Evolutionary conservation across 495 filamentous ascomycete genomes (phyloP).

Genomic region (Penicillium roqueforti): DNA sequence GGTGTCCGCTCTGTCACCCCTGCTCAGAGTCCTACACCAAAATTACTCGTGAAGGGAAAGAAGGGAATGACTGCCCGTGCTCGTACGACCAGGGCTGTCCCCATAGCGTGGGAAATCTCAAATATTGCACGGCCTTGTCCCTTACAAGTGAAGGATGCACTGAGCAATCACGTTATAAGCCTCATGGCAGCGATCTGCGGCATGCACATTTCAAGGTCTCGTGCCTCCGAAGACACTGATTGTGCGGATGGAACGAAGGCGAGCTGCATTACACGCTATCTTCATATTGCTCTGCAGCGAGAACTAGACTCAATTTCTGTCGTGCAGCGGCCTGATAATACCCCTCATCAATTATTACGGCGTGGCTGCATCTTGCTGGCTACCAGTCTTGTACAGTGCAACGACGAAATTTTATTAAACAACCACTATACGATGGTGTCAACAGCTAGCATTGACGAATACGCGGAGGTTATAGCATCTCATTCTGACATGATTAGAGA

Average conservation of each 20-base stretch:
- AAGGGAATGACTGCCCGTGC: background rate
- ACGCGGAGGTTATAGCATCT: slow-evolving; percentile 19
- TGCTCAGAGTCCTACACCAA: background rate
- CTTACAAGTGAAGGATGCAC: slow-evolving; percentile 39
- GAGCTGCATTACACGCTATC: slow-evolving; percentile 23
- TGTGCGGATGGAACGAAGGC: slow-evolving; percentile 22
- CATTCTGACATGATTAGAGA: slow-evolving; percentile 37
- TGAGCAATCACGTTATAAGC: slow-evolving; percentile 43
- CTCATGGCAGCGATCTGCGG: slow-evolving; percentile 41
- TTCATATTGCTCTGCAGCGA: slow-evolving; percentile 28
- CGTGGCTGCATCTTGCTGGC: slow-evolving; percentile 38
- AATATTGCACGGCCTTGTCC: slow-evolving; percentile 27
- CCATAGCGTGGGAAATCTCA: background rate
- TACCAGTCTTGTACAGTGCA: slow-evolving; percentile 32
- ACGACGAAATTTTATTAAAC: slow-evolving; percentile 17
- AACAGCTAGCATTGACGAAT: slow-evolving; percentile 14
- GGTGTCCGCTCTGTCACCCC: slow-evolving; percentile 11
- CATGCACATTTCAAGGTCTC: slow-evolving; percentile 40
- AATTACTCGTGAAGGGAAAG: background rate
- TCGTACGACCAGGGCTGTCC: slow-evolving; percentile 19
- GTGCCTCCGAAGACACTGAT: slow-evolving; percentile 14
- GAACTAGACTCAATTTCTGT: slow-evolving; percentile 17
- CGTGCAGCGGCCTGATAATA: slow-evolving; percentile 6
- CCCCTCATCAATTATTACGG: slow-evolving; percentile 30
- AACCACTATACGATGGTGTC: slow-evolving; percentile 3